Base-by-base conservation (phyloP, 257 asterid species). In the Przewalskia tangutica region DNA sequence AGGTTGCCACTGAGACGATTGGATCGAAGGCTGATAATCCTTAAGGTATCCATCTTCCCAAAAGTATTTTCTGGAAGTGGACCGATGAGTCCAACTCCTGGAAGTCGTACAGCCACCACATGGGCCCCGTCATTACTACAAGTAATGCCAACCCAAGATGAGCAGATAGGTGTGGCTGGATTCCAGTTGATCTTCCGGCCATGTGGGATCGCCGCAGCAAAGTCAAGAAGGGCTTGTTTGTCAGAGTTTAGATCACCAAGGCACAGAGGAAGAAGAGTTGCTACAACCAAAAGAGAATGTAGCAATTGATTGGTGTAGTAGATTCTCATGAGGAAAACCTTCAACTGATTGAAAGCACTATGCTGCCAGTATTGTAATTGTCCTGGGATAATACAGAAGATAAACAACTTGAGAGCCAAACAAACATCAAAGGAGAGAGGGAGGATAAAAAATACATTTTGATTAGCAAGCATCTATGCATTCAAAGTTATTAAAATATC, bases 31-130 rank as follows among this genome's bases (percentile, higher is more conserved):
- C 96, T 91, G 20, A 91, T 89, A 78, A 88, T 85, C 64, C 68
- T 77, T 32, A 91, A 58, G 6, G 84, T 66, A 18, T 63, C 56
- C 67, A 91, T 56, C 81, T 77, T 87, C 5, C 91, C 91, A 9
- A 91, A 86, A 38, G 94, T 91, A 84, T 88, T 85, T 13, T 23
- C 7, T 1, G 97, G 96, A 32, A 93, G 89, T 16, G 87, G 85
- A 55, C 97, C 96, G 12, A 86, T 83, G 38, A 93, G 97, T 23
- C 97, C 97, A 10, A 91, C 83, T 5, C 93, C 94, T 0, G 96
- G 97, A 63, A 93, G 94, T 14, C 94, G 92, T 9, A 91, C 80
- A 23, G 88, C 81, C 20, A 88, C 81, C 77, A 93, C 94, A 20
- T 63, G 82, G 77, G 38, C 65, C 4, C 91, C 92, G 82, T 93